Percentiles rank a stretch among this genome's conserved stretches.
Evolutionary conservation across 805 yeast species (phyloP).

Genomic region (Brettanomyces custersianus): DNA sequence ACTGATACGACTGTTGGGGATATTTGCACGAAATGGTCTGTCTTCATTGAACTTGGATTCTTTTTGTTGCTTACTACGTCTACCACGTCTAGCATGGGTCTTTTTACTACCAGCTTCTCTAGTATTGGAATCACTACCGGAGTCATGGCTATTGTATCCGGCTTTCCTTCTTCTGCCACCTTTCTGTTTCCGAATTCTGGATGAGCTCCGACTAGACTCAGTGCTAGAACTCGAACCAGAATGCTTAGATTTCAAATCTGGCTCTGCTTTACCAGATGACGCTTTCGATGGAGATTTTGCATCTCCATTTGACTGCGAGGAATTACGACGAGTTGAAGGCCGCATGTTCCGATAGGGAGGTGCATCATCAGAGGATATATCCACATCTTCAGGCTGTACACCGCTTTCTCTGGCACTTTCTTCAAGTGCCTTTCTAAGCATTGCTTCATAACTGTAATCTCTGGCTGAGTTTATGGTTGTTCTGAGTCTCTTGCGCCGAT

Average conservation of each 20-base stretch:
- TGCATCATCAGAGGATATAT: conserved; percentile 24
- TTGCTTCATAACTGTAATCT: conserved; percentile 27
- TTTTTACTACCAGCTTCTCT: conserved; percentile 9
- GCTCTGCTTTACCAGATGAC: background rate
- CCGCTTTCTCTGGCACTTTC: conserved; percentile 49
- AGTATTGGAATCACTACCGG: conserved; percentile 1
- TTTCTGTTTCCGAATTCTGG: background rate
- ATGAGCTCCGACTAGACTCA: background rate
- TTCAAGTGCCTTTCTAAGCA: conserved; percentile 37
- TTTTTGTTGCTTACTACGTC: conserved; percentile 11
- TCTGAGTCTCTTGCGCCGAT: conserved; percentile 5
- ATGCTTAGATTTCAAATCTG: background rate
- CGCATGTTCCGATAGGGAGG: conserved; percentile 16
- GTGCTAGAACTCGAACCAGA: background rate
- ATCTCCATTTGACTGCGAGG: background rate
- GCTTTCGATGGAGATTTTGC: background rate
- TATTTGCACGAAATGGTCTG: conserved; percentile 75
- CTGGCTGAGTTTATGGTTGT: conserved; percentile 12
- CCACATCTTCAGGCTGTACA: conserved; percentile 27
- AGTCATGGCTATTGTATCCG: conserved; percentile 7
- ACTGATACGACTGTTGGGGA: conserved; percentile 68
- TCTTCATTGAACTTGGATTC: conserved; percentile 38
- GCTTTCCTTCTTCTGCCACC: background rate
- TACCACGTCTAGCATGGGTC: background rate
- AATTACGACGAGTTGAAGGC: background rate